Percentiles rank a stretch among this genome's conserved stretches.
These are phyloP conservation scores for Porodaedalea pini DNA, from an alignment of 1,284 basidiomycete genomes.

Conservation along the genomic window DNA sequence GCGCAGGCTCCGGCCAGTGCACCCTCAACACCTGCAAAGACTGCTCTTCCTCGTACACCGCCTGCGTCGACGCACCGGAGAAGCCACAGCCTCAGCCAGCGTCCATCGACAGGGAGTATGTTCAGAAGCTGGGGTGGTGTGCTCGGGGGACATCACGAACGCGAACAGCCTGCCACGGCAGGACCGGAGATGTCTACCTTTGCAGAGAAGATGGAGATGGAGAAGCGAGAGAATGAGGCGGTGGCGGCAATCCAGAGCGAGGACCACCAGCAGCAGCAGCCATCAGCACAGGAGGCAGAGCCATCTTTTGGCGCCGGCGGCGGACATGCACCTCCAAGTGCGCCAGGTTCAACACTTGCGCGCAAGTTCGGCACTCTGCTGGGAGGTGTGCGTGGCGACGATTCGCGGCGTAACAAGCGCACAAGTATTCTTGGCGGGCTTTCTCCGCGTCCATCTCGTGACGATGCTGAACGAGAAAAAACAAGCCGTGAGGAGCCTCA, in stretches of 20 bases:
- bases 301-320: neutral
- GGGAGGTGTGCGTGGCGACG: slow-evolving; percentile 44
- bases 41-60: slow-evolving; percentile 53
- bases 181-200: slow-evolving; percentile 57
- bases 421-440: slow-evolving; percentile 45
- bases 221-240: slow-evolving; percentile 29
- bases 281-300: slow-evolving; percentile 24
- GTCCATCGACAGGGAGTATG: slow-evolving; percentile 41
- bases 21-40: slow-evolving; percentile 32
- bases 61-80: slow-evolving; percentile 64
- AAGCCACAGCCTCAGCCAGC: slow-evolving; percentile 75
- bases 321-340: slow-evolving; percentile 26
- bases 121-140: slow-evolving; percentile 34
- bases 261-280: slow-evolving; percentile 28
- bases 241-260: slow-evolving; percentile 23
- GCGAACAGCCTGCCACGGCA: slow-evolving; percentile 49
- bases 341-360: slow-evolving; percentile 64
- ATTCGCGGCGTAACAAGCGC: slow-evolving; percentile 43
- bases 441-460: slow-evolving; percentile 45
- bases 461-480: slow-evolving; percentile 31
- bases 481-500: slow-evolving; percentile 23
- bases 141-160: slow-evolving; percentile 41
- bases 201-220: slow-evolving; percentile 33
- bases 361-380: slow-evolving; percentile 70
- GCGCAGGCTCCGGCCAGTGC: slow-evolving; percentile 33